A percentile compares a stretch with the other conserved stretches of the same genome.
These are phyloP conservation scores for Agroathelia rolfsii DNA, from an alignment of 1,284 basidiomycete genomes.

Conservation along the genomic window DNA sequence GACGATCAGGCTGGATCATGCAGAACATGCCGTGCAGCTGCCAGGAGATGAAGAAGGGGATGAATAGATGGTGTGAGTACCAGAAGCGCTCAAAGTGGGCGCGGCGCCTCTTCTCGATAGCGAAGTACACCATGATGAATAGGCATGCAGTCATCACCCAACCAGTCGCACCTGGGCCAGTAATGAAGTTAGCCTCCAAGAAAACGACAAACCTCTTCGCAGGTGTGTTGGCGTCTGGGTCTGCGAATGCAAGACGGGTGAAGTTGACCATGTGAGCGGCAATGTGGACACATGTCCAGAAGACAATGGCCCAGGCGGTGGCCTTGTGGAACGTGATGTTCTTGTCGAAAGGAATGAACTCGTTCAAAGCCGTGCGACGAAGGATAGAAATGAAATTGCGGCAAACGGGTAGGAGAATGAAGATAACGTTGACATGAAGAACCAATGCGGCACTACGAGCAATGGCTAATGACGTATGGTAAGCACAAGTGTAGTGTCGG, in stretches of 20 bases:
- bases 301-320: slow-evolving; percentile 78
- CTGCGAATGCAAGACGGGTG: slow-evolving; percentile 50
- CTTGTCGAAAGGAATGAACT: slow-evolving; percentile 83
- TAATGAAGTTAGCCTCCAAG: slow-evolving; percentile 68
- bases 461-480: slow-evolving; percentile 39
- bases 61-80: slow-evolving; percentile 84
- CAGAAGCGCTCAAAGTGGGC: slow-evolving; percentile 79
- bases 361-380: slow-evolving; percentile 72
- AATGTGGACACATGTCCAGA: slow-evolving; percentile 65
- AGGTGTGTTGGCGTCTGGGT: slow-evolving; percentile 39
- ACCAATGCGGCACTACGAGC: slow-evolving; percentile 79
- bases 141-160: slow-evolving; percentile 81
- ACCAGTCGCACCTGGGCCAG: slow-evolving; percentile 83
- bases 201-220: slow-evolving; percentile 55
- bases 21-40: slow-evolving; percentile 93
- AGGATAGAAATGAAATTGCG: slow-evolving; percentile 83
- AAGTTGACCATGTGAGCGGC: slow-evolving; percentile 78
- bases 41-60: slow-evolving; percentile 85
- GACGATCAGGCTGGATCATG: slow-evolving; percentile 83
- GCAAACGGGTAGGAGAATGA: slow-evolving; percentile 87
- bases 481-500: slow-evolving; percentile 4
- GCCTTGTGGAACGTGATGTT: slow-evolving; percentile 84
- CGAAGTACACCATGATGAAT: slow-evolving; percentile 72
- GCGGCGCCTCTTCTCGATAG: slow-evolving; percentile 67
- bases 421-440: slow-evolving; percentile 79